Evolutionary conservation across 1,139 yeast genomes (phyloP).

Genomic region (Insectozyma bohioensis): DNA sequence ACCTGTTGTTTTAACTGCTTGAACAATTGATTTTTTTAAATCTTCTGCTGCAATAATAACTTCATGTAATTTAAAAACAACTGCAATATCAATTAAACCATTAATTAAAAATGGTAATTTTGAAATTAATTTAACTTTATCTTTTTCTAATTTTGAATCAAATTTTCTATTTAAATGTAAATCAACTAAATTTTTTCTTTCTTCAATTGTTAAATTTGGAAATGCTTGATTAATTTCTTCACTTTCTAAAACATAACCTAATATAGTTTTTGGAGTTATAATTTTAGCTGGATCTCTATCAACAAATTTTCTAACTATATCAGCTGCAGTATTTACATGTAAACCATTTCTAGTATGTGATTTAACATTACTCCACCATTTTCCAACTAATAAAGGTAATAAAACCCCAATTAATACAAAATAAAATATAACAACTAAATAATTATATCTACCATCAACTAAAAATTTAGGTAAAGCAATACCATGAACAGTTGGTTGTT

Average conservation of each 20-base stretch:
- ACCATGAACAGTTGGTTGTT: conserved; percentile 91
- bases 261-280: conserved; percentile 56
- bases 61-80: conserved; percentile 73
- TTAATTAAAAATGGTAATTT: conserved; percentile 64
- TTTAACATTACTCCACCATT: conserved; percentile 89
- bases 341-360: conserved; percentile 81
- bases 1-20: conserved; percentile 67
- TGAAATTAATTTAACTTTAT: conserved; percentile 58
- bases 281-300: conserved; percentile 79
- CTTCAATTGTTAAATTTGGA: conserved; percentile 38
- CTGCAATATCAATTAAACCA: conserved; percentile 79
- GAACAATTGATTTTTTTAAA: conserved; percentile 70
- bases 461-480: conserved; percentile 93
- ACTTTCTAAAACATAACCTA: conserved; percentile 63
- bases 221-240: conserved; percentile 55
- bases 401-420: conserved; percentile 72
- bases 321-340: conserved; percentile 77
- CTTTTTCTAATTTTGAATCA: conserved; percentile 29
- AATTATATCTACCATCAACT: conserved; percentile 80
- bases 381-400: conserved; percentile 75
- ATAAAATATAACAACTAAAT: conserved; percentile 62
- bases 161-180: conserved; percentile 56
- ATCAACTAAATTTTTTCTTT: conserved; percentile 51
- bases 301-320: conserved; percentile 60
- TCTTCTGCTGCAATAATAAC: conserved; percentile 62